Evolutionary conservation across 164 flowering plant species (phyloP).

Genomic region (Tinospora cordifolia): DNA sequence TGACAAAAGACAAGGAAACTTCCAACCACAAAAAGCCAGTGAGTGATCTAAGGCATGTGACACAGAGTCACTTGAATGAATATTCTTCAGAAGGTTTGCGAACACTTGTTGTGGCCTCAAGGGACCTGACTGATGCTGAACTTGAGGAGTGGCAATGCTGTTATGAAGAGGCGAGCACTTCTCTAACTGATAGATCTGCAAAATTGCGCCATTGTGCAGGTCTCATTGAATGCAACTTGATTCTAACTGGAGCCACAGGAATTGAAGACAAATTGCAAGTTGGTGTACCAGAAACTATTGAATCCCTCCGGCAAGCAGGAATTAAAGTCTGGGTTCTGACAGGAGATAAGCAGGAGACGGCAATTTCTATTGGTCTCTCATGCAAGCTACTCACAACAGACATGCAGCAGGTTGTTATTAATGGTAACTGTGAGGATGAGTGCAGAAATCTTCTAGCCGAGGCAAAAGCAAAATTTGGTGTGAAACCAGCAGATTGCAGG

Average conservation of each 20-base stretch:
- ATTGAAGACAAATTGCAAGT: slow-evolving; percentile 88
- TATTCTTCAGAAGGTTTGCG: slow-evolving; percentile 79
- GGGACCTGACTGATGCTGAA: slow-evolving; percentile 59
- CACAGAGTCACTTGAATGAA: slow-evolving; percentile 56
- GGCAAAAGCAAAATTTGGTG: slow-evolving; percentile 54
- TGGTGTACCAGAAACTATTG: slow-evolving; percentile 92
- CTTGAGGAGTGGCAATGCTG: slow-evolving; percentile 69
- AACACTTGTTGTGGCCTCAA: slow-evolving; percentile 78
- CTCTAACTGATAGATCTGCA: slow-evolving; percentile 59
- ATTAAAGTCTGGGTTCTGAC: slow-evolving; percentile 94
- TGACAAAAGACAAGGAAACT: slow-evolving; percentile 31
- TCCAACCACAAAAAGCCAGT: slow-evolving; percentile 16
- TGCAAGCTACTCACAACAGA: slow-evolving; percentile 67
- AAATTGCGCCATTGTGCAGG: slow-evolving; percentile 79
- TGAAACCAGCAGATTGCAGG: slow-evolving; percentile 30
- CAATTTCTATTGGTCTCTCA: slow-evolving; percentile 87
- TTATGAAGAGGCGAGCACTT: slow-evolving; percentile 87
- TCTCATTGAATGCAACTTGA: slow-evolving; percentile 60
- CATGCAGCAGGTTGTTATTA: slow-evolving; percentile 76
- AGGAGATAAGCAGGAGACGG: slow-evolving; percentile 96
- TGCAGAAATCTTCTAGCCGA: slow-evolving; percentile 62
- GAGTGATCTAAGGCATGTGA: slow-evolving; percentile 25
- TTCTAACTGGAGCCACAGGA: slow-evolving; percentile 76
- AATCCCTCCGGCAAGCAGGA: slow-evolving; percentile 88
- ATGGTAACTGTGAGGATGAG: slow-evolving; percentile 69